Conservation (phyloP, 2,329 filamentous ascomycete species). For the Penicillium vulpinum region DNA sequence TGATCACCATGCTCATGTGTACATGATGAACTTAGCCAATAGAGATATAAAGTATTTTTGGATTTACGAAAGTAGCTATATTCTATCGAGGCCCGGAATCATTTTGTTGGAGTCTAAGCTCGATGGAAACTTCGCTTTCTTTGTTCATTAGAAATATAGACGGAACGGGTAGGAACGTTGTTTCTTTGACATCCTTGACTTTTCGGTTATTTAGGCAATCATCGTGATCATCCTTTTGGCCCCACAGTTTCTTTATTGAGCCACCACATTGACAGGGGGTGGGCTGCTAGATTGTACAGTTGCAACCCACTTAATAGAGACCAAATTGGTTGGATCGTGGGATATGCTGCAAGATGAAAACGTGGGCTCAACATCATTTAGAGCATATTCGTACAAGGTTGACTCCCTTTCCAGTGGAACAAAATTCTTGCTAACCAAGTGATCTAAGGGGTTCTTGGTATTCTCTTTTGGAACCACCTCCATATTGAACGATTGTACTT, state of each 20-base stretch:
- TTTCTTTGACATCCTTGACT: background rate
- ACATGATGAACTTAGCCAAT: background rate
- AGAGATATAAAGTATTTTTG: background rate
- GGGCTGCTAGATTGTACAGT: background rate
- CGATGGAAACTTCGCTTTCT: background rate
- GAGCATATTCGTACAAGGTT: background rate
- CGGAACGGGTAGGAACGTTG: background rate
- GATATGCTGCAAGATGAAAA: background rate
- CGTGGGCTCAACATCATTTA: background rate
- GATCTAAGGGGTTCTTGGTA: background rate
- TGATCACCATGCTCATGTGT: background rate
- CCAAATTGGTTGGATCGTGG: background rate
- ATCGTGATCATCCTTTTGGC: accelerated
- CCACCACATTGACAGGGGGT: background rate
- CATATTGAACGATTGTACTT: too few relatives aligned
- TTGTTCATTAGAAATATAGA: background rate
- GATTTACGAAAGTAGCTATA: background rate
- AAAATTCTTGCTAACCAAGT: accelerated
- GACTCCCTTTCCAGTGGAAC: too few relatives aligned
- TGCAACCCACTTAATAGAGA: background rate
- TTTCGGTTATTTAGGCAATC: background rate
- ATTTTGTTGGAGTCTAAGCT: background rate
- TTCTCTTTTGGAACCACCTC: background rate
- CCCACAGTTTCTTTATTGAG: background rate
- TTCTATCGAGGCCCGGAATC: background rate